phyloP scores from a whole-genome alignment of 371 early-diverging fungal species.

The Mortierella sp. region DNA sequence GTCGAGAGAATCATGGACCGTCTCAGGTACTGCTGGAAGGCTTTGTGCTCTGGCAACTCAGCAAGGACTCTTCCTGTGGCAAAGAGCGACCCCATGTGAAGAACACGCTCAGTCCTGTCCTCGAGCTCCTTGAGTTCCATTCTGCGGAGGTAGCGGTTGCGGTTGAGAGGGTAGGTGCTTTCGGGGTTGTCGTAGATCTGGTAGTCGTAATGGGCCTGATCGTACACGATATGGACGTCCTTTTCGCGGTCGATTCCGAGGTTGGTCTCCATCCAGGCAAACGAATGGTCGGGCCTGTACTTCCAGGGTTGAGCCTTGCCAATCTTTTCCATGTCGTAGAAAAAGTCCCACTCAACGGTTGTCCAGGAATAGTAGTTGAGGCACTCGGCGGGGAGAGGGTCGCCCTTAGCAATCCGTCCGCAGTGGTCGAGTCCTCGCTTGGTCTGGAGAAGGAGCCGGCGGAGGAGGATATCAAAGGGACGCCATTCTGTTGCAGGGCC shows the following conservation, averaged over 20 bases:
- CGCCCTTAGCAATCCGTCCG: constrained; percentile 50
- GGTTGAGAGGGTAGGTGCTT: constrained; percentile 60
- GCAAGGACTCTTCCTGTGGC: constrained; percentile 70
- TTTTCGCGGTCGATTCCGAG: constrained; percentile 52
- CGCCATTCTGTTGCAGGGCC: constrained; percentile 75
- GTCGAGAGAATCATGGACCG: constrained; percentile 66
- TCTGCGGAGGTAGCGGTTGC: constrained; percentile 58
- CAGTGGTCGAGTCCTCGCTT: constrained; percentile 73
- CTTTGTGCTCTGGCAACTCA: constrained; percentile 63
- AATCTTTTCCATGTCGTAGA: constrained; percentile 65
- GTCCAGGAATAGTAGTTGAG: constrained; percentile 73
- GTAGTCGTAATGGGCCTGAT: constrained; percentile 68
- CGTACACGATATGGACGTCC: constrained; percentile 65
- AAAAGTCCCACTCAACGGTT: constrained; percentile 71
- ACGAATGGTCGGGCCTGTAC: constrained; percentile 44
- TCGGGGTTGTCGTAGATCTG: constrained; percentile 70
- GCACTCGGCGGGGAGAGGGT: constrained; percentile 68
- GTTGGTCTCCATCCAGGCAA: constrained; percentile 50
- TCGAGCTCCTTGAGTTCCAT: constrained; percentile 63
- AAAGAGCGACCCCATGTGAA: constrained; percentile 75
- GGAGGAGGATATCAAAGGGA: constrained; percentile 67
- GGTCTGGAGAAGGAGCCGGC: constrained; percentile 67
- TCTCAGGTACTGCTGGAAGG: constrained; percentile 59
- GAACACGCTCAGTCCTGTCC: constrained; percentile 58
- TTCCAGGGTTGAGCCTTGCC: constrained; percentile 47